Evolutionary conservation across 345 rosid genomes (phyloP).

Genomic region (Xanthoceras sorbifolium): DNA sequence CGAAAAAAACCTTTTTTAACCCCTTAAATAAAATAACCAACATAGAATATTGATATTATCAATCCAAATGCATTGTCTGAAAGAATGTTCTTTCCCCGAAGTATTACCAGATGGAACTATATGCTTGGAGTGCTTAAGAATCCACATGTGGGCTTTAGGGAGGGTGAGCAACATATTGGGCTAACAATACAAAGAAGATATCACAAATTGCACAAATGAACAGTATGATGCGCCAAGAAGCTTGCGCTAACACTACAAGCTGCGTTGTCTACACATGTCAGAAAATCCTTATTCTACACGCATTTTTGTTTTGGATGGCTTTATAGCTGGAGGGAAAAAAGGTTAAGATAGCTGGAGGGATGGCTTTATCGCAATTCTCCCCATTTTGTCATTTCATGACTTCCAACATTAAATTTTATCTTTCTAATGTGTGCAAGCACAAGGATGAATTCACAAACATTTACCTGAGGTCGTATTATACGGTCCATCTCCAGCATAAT

Average conservation of each 20-base stretch:
- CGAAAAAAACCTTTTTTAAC: no score
- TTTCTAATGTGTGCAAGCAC: not conserved
- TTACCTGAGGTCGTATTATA: conserved; percentile 79
- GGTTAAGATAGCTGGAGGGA: not conserved
- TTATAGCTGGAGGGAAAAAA: not conserved
- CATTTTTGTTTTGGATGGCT: not conserved
- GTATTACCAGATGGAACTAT: not conserved
- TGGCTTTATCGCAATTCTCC: not conserved
- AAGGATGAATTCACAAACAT: conserved; percentile 2
- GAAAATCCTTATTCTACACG: not conserved
- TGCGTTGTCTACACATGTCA: not conserved
- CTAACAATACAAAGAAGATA: not conserved
- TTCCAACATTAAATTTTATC: not conserved
- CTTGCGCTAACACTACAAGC: not conserved
- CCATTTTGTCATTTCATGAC: conserved; percentile 3
- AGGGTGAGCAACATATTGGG: not conserved
- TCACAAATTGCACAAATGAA: not conserved
- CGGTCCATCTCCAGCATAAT: conserved; percentile 95
- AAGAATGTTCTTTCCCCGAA: not conserved
- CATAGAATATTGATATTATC: not conserved
- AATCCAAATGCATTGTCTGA: not conserved
- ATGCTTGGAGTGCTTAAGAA: not conserved
- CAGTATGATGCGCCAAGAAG: conserved; percentile 7
- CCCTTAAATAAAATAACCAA: no score
- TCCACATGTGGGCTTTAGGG: not conserved